Base-by-base conservation (phyloP, 2,329 filamentous ascomycete species). In the Fusarium neocosmosporiellum region DNA sequence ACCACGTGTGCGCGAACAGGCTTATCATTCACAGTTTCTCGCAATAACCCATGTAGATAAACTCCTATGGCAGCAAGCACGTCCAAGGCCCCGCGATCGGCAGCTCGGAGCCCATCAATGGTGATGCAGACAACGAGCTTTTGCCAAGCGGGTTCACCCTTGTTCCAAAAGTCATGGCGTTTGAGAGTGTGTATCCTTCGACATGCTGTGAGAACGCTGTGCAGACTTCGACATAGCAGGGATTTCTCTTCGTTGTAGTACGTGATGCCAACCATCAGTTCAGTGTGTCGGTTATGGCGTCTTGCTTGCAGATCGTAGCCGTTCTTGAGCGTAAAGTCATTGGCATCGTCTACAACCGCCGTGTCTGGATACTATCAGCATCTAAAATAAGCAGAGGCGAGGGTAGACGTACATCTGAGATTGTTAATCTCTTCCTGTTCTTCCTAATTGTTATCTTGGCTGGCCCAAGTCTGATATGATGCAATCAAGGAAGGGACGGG, bases 231-330 rank as follows among this genome's bases (percentile, higher is more conserved):
- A 53, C 95, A 88, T n/a, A 96, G 93, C 67, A 98, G 87, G n/a
- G 93, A 91, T 87, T 98, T 98, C 86, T 98, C 95, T 87, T 98
- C 96, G 85, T 98, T 98, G 87, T 98, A 98, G 87, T 98, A 98
- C 66, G 96, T 98, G 77, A 98, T 94, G 78, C 96, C 96, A 81
- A 98, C 98, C 69, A 98, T 89, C 73, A 98, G 86, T 85, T 98
- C 96, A 3, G 95, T 98, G 27, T 50, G 46, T 14, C 27, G n/a
- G 18, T 50, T 50, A 7, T 3, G 27, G 7, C 46, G 11, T 50
- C 46, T 20, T 50, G 46, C 46, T 13, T 20, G 46, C 8, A 54
- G 31, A 11, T 54, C 50, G 10, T 54, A 54, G 50, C 50, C 50
- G n/a, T 54, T 34, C n/a, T 54, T 54, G 0, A 54, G 29, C 6